A percentile compares a stretch with the other conserved stretches of the same genome.
Conservation (phyloP, 2,329 filamentous ascomycete species). For the Clarireedia homoeocarpa region DNA sequence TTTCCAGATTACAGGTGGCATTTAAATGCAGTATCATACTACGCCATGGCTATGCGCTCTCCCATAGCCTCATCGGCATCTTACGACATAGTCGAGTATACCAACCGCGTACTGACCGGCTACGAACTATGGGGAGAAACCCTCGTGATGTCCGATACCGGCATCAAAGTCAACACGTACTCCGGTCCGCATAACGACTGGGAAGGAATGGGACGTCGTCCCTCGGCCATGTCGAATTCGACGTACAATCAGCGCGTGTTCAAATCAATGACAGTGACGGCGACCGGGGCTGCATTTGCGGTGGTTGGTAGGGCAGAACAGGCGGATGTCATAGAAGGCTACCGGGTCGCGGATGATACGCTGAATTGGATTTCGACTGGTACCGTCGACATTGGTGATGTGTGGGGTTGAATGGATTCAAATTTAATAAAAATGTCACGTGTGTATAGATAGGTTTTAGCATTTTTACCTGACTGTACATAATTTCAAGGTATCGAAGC, state of each 20-base stretch:
- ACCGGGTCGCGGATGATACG: neutral
- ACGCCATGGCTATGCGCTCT: neutral
- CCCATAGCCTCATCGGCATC: constrained; percentile 2
- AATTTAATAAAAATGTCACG: neutral
- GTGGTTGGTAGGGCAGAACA: constrained; percentile 4
- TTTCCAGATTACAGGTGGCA: neutral
- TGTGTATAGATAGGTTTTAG: neutral
- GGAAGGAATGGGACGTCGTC: constrained; percentile 4
- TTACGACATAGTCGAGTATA: neutral
- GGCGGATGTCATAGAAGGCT: neutral
- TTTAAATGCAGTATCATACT: neutral
- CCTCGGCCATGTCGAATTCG: constrained; percentile 12
- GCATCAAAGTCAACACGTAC: neutral
- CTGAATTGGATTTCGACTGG: neutral
- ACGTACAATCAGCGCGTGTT: constrained; percentile 5
- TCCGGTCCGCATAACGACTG: neutral
- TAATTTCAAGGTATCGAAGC: neutral
- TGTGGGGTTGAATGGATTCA: neutral
- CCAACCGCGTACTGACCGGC: neutral
- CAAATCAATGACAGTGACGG: constrained; percentile 10
- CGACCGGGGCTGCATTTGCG: constrained; percentile 10
- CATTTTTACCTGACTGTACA: neutral
- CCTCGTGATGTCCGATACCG: neutral
- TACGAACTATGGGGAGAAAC: constrained; percentile 1
- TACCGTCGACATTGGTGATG: constrained; percentile 9